Conservation (phyloP, 2,329 filamentous ascomycete species). For the Aureobasidium sp. region DNA sequence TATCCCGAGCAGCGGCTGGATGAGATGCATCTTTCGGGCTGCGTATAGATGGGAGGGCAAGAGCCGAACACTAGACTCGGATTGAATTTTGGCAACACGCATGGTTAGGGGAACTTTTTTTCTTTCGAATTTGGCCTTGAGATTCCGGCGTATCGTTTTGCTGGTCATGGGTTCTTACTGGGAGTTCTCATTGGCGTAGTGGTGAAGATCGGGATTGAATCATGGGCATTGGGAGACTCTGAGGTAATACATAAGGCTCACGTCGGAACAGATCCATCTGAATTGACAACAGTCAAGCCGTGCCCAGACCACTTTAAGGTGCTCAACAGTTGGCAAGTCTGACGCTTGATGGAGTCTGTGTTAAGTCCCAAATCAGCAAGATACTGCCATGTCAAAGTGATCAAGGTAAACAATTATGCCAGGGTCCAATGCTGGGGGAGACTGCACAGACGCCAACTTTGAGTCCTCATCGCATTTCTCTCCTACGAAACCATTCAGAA, state of each 20-base stretch:
- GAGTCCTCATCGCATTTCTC: too few species aligned
- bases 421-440: too few species aligned
- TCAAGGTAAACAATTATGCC: too few species aligned
- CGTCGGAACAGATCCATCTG: not conserved
- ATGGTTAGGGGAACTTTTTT: not conserved
- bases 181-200: not conserved
- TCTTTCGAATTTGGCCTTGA: too few species aligned
- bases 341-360: too few species aligned
- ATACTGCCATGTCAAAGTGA: too few species aligned
- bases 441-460: too few species aligned
- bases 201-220: not conserved
- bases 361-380: too few species aligned
- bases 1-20: not conserved
- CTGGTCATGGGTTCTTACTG: not conserved
- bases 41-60: not conserved
- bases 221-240: not conserved
- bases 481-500: too few species aligned
- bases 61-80: not conserved
- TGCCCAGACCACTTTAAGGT: too few species aligned
- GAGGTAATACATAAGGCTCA: not conserved
- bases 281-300: not conserved
- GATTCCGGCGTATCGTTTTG: not conserved
- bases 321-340: too few species aligned
- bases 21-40: not conserved
- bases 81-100: not conserved